Conservation (phyloP, 1,284 basidiomycete genomes). For the Cutaneotrichosporon sp. region DNA sequence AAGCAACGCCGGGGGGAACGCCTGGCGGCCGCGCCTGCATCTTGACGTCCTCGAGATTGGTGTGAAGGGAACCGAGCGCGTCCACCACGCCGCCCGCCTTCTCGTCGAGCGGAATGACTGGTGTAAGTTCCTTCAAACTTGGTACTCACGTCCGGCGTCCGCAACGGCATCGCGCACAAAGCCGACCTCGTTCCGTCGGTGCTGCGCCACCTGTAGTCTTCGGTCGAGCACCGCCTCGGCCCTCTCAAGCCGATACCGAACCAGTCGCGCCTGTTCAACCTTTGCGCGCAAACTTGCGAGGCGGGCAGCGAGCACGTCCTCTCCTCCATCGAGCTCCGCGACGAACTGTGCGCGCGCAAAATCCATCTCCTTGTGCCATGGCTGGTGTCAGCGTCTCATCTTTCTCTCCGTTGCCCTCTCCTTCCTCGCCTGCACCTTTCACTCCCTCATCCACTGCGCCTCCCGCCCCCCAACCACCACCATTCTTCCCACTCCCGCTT, state of each 20-base stretch:
- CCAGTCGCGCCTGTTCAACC: slow-evolving; percentile 47
- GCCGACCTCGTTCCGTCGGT: slow-evolving; percentile 48
- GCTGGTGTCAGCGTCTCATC: slow-evolving; percentile 33
- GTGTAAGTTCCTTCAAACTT: not conserved
- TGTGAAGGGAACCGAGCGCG: slow-evolving; percentile 36
- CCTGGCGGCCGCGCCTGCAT: slow-evolving; percentile 6
- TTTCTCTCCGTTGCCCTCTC: no score
- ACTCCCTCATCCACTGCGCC: not conserved
- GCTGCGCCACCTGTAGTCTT: slow-evolving; percentile 40
- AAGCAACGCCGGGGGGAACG: slow-evolving; percentile 28
- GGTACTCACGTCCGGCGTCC: slow-evolving; percentile 37
- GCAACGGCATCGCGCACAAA: slow-evolving; percentile 45
- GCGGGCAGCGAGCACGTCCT: slow-evolving; percentile 33
- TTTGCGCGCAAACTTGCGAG: slow-evolving; percentile 43
- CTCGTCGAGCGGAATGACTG: slow-evolving; percentile 44
- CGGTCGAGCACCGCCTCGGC: slow-evolving; percentile 47
- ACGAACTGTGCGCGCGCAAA: slow-evolving; percentile 50
- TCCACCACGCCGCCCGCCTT: slow-evolving; percentile 30
- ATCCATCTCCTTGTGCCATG: slow-evolving; percentile 52
- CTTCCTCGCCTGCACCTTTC: no score
- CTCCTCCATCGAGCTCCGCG: slow-evolving; percentile 35
- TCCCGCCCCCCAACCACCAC: not conserved
- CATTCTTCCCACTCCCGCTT: not conserved
- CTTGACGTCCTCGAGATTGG: slow-evolving; percentile 32
- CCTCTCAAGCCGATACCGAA: slow-evolving; percentile 37